Evolutionary conservation across 2,329 filamentous ascomycete genomes (phyloP).

Genomic region (Trichophyton equinum): DNA sequence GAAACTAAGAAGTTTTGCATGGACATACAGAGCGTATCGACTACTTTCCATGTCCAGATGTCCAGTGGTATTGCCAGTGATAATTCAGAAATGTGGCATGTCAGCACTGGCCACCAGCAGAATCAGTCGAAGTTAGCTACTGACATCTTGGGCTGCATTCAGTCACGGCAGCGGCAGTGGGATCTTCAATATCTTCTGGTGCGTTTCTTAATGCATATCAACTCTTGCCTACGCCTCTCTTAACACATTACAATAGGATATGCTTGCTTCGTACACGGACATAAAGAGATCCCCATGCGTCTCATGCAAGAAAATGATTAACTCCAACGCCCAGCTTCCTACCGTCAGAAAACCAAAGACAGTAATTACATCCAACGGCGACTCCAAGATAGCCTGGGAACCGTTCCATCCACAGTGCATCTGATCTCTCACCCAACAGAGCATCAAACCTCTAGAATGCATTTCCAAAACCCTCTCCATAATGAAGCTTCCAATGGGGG

Average conservation of each 20-base stretch:
- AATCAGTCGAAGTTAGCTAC: slow-evolving; percentile 25
- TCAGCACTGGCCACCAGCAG: slow-evolving; percentile 16
- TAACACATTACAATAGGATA: slow-evolving; percentile 22
- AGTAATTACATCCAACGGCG: slow-evolving; percentile 12
- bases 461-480: not conserved
- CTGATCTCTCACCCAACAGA: slow-evolving; percentile 7
- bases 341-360: slow-evolving; percentile 23
- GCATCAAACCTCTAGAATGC: not conserved
- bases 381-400: slow-evolving; percentile 21
- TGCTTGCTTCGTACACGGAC: slow-evolving; percentile 31
- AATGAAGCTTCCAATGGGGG: slow-evolving; percentile 2
- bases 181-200: slow-evolving; percentile 30
- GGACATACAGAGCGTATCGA: slow-evolving; percentile 23
- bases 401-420: slow-evolving; percentile 25
- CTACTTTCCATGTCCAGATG: slow-evolving; percentile 24
- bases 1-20: slow-evolving; percentile 17
- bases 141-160: slow-evolving; percentile 25
- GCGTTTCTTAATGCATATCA: slow-evolving; percentile 7
- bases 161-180: slow-evolving; percentile 27
- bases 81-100: slow-evolving; percentile 22
- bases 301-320: slow-evolving; percentile 28
- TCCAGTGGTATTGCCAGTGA: slow-evolving; percentile 12
- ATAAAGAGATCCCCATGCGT: slow-evolving; percentile 29
- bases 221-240: not conserved
- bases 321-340: slow-evolving; percentile 29